Conservation (phyloP, 2,329 filamentous ascomycete species). For the Myotisia sp. region DNA sequence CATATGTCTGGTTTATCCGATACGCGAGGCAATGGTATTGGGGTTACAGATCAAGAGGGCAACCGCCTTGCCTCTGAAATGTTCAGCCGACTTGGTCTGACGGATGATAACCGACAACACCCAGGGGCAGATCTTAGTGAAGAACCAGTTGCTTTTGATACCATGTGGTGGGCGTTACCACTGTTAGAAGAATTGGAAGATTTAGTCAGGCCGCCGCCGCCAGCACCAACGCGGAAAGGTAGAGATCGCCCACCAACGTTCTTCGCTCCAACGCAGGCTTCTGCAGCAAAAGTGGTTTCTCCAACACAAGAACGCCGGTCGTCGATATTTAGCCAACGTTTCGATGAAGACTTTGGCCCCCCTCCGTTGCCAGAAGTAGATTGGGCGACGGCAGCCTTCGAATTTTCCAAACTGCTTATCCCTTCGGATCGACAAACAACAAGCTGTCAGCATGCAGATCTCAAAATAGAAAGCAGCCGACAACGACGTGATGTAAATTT, state of each 20-base stretch:
- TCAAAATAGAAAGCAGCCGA: constrained; percentile 54
- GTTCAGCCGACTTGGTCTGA: constrained; percentile 29
- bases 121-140: constrained; percentile 12
- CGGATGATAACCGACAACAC: constrained; percentile 9
- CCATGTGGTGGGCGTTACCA: constrained; percentile 54
- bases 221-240: constrained; percentile 39
- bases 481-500: constrained; percentile 50
- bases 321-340: constrained; percentile 19
- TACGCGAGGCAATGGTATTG: constrained; percentile 18
- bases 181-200: constrained; percentile 57
- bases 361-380: constrained; percentile 68
- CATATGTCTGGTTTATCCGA: constrained; percentile 72
- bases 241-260: constrained; percentile 56
- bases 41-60: constrained; percentile 15
- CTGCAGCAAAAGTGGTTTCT: constrained; percentile 62
- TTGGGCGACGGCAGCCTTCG: constrained; percentile 72
- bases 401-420: constrained; percentile 69
- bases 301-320: constrained; percentile 43
- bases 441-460: constrained; percentile 64
- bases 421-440: constrained; percentile 59
- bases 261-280: constrained; percentile 76
- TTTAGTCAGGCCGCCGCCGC: constrained; percentile 38
- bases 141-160: constrained; percentile 39
- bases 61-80: constrained; percentile 45
- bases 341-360: constrained; percentile 32